phyloP scores from a whole-genome alignment of 106 monocot genomes.

The Ottelia alismoides region DNA sequence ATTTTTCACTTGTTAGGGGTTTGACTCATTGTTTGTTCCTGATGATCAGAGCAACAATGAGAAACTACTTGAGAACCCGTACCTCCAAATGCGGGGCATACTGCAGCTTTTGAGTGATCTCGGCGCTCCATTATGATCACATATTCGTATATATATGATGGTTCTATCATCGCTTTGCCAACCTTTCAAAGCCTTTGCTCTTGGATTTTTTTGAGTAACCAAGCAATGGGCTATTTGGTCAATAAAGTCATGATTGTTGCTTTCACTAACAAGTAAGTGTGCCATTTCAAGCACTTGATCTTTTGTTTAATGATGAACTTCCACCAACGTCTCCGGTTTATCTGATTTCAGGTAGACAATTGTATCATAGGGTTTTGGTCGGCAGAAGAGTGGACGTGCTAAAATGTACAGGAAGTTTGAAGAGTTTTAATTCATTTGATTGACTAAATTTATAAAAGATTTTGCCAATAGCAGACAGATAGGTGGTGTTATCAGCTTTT shows the following conservation, averaged over 20 bases:
- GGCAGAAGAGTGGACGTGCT: neutral
- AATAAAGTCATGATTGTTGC: neutral
- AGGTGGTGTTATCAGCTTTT: neutral
- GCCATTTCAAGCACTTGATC: neutral
- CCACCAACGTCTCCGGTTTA: neutral
- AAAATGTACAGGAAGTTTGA: conserved; percentile 12
- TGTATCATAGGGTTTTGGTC: neutral
- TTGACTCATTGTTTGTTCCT: neutral
- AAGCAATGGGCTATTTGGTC: neutral
- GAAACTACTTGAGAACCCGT: conserved; percentile 96
- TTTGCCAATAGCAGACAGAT: conserved; percentile 2
- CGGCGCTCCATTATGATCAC: conserved; percentile 30
- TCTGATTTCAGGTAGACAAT: neutral
- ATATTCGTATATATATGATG: neutral
- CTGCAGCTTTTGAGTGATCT: conserved; percentile 75
- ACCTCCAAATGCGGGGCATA: conserved; percentile 98
- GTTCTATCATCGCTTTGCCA: neutral
- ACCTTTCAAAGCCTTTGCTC: neutral
- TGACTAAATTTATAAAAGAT: conserved; percentile 6
- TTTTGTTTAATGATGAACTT: neutral
- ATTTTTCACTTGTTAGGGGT: neutral
- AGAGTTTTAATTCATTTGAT: conserved; percentile 3
- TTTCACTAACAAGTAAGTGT: neutral
- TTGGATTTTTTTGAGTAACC: neutral
- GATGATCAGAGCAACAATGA: conserved; percentile 85